These are phyloP conservation scores for Scedosporium apiospermum DNA, from an alignment of 2,329 filamentous ascomycete species.

Conservation along the genomic window DNA sequence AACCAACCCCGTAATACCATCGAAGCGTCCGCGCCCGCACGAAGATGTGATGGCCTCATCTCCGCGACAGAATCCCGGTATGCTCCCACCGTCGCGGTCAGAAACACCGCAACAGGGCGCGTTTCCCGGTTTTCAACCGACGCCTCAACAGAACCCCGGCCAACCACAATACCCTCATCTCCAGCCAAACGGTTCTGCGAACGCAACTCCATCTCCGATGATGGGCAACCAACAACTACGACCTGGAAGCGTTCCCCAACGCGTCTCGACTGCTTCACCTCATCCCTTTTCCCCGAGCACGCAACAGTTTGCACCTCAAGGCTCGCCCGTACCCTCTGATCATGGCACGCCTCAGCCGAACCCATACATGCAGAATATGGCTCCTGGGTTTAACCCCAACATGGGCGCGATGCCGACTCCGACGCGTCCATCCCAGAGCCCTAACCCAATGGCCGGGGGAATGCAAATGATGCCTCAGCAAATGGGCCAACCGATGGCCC, in stretches of 20 bases:
- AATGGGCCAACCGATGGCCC: slow-evolving; percentile 28
- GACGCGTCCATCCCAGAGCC: slow-evolving; percentile 43
- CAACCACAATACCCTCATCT: slow-evolving; percentile 74
- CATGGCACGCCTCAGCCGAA: slow-evolving; percentile 68
- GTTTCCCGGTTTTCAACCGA: slow-evolving; percentile 58
- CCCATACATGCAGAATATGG: slow-evolving; percentile 55
- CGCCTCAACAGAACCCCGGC: slow-evolving; percentile 50
- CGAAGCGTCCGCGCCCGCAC: slow-evolving; percentile 72
- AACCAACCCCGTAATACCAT: slow-evolving; percentile 78
- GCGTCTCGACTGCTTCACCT: slow-evolving; percentile 85
- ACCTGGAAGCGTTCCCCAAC: slow-evolving; percentile 60
- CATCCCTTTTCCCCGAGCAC: slow-evolving; percentile 77
- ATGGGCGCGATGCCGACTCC: slow-evolving; percentile 49
- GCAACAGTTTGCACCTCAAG: slow-evolving; percentile 61
- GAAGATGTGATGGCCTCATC: slow-evolving; percentile 82
- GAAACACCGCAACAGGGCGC: slow-evolving; percentile 63
- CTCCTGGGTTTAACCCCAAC: slow-evolving; percentile 47
- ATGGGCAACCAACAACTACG: slow-evolving; percentile 77
- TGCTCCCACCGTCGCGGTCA: slow-evolving; percentile 74
- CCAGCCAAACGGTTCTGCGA: slow-evolving; percentile 68
- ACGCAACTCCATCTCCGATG: slow-evolving; percentile 86
- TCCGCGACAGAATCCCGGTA: slow-evolving; percentile 64
- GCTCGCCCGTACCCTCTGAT: slow-evolving; percentile 69
- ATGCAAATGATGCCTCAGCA: slow-evolving; percentile 47
- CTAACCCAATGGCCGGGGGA: slow-evolving; percentile 37